Evolutionary conservation across 306 rosid species (phyloP), one percentile per base, ranked within the genome.

Genomic region (Macrotyloma uniflorum): DNA sequence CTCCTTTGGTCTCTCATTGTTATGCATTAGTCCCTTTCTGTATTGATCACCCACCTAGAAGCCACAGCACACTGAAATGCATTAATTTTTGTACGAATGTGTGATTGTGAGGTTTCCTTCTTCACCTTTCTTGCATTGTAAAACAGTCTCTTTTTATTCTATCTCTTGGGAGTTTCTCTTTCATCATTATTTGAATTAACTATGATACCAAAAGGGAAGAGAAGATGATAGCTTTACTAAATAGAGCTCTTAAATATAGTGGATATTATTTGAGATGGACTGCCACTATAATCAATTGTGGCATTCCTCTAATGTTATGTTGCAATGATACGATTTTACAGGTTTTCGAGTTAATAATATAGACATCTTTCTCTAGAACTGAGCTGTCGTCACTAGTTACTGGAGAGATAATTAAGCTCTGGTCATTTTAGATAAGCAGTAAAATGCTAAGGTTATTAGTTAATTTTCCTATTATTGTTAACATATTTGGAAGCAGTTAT

Each of bases 221-320:
- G 55, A 67, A 45, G 8, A 57, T 42, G 67, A 4, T 32, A 51
- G 26, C 5, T 51, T 49, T 51, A 51, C 24, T 19, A 18, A 50
- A 19, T 51, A 8, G 19, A 19, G 26, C 24, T 3, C 11, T 53
- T 53, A 28, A 20, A 20, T 19, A 1, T n/a, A 71, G 4, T 13
- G 46, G 35, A 14, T 22, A 0, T 49, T 71, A 51, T 18, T 24
- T 46, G 71, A 45, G 76, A 42, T 75, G 72, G 32, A 69, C 59
- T 24, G 14, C 68, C 59, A 18, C 69, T 28, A 33, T 51, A 23
- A 40, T 28, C 61, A 23, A 35, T 20, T n/a, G 35, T 62, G 20
- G 32, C 58, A 53, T 82, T 54, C 55, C 53, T 49, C 32, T 22
- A 40, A 75, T 50, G 10, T 80, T 26, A 66, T 15, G 77, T 45